Evolutionary conservation across 169 alveolate species (phyloP).

Genomic region (Blepharisma undulans): DNA sequence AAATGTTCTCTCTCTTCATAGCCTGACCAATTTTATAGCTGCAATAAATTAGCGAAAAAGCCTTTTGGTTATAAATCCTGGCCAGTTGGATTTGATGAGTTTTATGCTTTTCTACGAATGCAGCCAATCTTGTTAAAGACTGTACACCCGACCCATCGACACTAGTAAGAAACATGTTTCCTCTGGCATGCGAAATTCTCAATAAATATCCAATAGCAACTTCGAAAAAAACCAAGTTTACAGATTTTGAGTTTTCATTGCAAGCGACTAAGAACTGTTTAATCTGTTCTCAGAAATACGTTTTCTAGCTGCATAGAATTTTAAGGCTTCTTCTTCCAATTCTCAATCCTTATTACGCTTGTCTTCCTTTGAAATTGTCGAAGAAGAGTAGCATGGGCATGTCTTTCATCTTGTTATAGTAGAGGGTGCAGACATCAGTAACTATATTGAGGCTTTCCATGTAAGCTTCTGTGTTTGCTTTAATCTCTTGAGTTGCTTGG

Average conservation of each 20-base stretch:
- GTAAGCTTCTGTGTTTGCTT: conserved; percentile 80
- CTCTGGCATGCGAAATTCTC: no score
- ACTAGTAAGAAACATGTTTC: conserved; percentile 92
- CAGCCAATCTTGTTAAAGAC: conserved; percentile 93
- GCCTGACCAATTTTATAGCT: conserved; percentile 90
- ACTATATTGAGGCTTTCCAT: conserved; percentile 91
- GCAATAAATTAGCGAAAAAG: conserved; percentile 91
- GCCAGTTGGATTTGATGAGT: conserved; percentile 89
- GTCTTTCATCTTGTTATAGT: conserved; percentile 92
- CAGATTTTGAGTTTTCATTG: no score
- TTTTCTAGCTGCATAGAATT: no score
- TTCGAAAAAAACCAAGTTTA: no score
- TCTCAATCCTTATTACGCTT: no score
- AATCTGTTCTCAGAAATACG: no score
- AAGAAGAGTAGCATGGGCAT: no score
- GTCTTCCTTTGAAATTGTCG: no score
- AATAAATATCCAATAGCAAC: no score
- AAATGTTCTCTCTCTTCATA: conserved; percentile 89
- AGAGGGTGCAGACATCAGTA: conserved; percentile 89
- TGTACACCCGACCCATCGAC: conserved; percentile 99
- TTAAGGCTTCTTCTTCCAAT: no score
- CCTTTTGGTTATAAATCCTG: conserved; percentile 89
- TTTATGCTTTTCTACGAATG: conserved; percentile 87
- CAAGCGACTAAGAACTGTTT: no score
- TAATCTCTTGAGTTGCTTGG: conserved; percentile 82